These are phyloP conservation scores for Rhinocladiella mackenziei DNA, from an alignment of 2,329 filamentous ascomycete species.

Conservation along the genomic window DNA sequence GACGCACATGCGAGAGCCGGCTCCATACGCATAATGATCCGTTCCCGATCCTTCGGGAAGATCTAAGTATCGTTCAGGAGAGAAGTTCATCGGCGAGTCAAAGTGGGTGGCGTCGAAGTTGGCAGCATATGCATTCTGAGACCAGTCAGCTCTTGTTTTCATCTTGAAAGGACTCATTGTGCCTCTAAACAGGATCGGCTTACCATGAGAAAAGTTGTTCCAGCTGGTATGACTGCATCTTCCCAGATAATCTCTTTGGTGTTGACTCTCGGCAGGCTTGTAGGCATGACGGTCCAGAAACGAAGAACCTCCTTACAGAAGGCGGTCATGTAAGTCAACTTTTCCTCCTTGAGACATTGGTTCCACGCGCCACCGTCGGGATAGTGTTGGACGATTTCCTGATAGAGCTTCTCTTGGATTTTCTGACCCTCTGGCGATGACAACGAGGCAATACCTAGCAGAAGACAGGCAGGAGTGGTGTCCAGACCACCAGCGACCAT, in stretches of 20 bases:
- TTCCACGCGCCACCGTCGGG: neutral
- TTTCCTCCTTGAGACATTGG: neutral
- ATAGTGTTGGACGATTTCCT: neutral
- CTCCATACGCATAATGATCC: neutral
- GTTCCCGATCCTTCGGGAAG: neutral
- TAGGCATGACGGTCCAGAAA: neutral
- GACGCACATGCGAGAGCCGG: neutral
- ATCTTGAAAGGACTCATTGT: neutral
- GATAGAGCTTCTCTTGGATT: neutral
- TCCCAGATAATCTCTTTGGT: neutral
- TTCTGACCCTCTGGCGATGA: neutral
- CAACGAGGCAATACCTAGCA: neutral
- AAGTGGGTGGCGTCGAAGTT: neutral
- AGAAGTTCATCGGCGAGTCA: neutral
- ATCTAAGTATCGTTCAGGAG: neutral
- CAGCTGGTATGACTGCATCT: neutral
- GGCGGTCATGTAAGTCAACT: neutral
- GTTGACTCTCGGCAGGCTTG: neutral
- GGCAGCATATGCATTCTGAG: neutral
- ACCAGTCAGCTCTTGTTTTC: neutral
- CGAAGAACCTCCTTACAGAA: slow-evolving; percentile 2
- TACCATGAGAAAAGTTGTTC: neutral
- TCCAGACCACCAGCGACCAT: neutral
- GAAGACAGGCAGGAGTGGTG: neutral
- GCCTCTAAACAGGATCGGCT: neutral